Evolutionary conservation across 768 basidiomycete genomes (phyloP), one percentile per base, ranked within the genome.

Genomic region (Dioszegia crocea): DNA sequence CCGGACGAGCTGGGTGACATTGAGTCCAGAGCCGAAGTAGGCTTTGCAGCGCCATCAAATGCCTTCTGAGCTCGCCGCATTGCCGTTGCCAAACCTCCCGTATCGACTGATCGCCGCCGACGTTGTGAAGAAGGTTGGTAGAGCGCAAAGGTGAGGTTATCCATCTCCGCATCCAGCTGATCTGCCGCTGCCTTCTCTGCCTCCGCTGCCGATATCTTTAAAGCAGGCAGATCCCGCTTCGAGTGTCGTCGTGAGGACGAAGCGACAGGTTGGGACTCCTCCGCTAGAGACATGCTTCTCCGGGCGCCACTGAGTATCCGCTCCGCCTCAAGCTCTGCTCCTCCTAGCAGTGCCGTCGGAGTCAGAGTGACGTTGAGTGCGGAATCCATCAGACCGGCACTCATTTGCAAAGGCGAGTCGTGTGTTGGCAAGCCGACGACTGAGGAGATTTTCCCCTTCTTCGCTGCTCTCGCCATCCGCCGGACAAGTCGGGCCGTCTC

Each of bases 81-180:
- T 0, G 91, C 90, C 48, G 91, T 85, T 57, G 86, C 84, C 59
- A 97, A 82, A 30, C 91, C 92, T 12, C 92, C 92, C 41, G 89
- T 83, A 77, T 97, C 92, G 56, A 92, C 90, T 73, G 88, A 91
- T 46, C 88, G 80, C 53, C 91, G 59, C 17, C 78, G 56, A 9
- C 70, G 57, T 21, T 41, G 55, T 17, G 54, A 50, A 10, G 46
- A 48, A 26, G 67, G 62, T 17, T 60, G 31, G 39, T 51, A 57
- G 17, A 67, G n/a, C n/a, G 57, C 33, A 33, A 57, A 48, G 30
- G 46, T 49, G 30, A 40, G 49, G 9, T 30, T 40, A 10, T 62
- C 60, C 24, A 33, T 30, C 23, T 55, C 53, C 27, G 52, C 38
- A 29, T 41, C 38, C 30, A 26, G 30, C 29, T 57, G 36, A 33